These are phyloP conservation scores for Ophiostoma novo-ulmi DNA, from an alignment of 2,329 filamentous ascomycete genomes.

Conservation along the genomic window DNA sequence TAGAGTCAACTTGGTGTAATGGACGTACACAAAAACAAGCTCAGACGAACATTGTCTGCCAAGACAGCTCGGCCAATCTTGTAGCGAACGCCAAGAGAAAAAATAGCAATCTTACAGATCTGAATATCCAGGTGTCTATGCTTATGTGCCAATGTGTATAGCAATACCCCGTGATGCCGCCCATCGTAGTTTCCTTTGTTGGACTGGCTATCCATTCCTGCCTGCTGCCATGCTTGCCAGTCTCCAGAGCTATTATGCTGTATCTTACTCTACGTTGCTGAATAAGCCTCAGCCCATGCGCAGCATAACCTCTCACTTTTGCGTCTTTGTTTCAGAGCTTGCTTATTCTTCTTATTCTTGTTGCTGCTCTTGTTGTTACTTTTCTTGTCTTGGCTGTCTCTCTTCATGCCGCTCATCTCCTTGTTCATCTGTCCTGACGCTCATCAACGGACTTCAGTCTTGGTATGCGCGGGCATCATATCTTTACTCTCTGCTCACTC, in stretches of 20 bases:
- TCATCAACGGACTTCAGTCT: slow-evolving; percentile 8
- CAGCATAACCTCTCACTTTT: no score
- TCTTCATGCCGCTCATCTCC: neutral
- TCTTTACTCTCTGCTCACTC: neutral
- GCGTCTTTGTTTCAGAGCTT: neutral
- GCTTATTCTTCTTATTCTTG: neutral
- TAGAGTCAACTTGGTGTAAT: no score
- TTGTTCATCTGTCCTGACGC: neutral
- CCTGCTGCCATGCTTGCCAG: neutral
- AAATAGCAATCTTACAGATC: no score
- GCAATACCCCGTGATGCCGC: no score
- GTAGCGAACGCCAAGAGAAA: no score
- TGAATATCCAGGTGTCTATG: no score
- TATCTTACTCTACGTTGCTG: neutral
- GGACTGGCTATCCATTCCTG: neutral
- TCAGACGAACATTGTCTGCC: no score
- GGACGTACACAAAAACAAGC: no score
- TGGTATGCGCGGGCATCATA: neutral
- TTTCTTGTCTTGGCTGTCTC: neutral
- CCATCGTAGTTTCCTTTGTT: neutral
- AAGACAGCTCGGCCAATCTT: no score
- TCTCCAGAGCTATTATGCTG: neutral
- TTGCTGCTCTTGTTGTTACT: neutral
- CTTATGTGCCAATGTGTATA: no score
- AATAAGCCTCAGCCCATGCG: neutral